Conservation (phyloP, 257 asterid genomes). For the Rehmannia glutinosa region DNA sequence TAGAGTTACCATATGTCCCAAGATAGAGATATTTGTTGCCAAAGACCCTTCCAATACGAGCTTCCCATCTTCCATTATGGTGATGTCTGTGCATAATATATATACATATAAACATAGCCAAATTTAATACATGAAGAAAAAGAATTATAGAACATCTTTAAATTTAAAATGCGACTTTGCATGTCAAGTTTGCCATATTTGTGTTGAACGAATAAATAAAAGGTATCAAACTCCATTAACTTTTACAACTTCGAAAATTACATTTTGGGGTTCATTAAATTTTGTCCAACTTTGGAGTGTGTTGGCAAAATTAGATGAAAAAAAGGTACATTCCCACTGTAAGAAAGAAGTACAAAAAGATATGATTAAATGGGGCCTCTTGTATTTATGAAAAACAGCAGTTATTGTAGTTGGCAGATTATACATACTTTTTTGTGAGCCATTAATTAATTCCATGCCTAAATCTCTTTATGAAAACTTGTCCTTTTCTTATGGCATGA, state of each 20-base stretch:
- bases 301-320: slow-evolving; percentile 3
- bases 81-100: slow-evolving; percentile 59
- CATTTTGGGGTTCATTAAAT: not conserved
- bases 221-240: not conserved
- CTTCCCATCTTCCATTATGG: slow-evolving; percentile 92
- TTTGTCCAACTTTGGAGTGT: slow-evolving; percentile 4
- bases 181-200: not conserved
- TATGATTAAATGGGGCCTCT: not conserved
- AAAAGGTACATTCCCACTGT: not conserved
- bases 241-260: not conserved
- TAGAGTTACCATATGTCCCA: slow-evolving; percentile 62
- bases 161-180: too few relatives aligned
- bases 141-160: too few relatives aligned
- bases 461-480: not conserved
- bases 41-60: slow-evolving; percentile 78
- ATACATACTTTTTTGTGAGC: not conserved
- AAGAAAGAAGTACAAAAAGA: not conserved
- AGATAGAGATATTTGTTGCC: slow-evolving; percentile 90
- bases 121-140: not conserved
- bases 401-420: slow-evolving; percentile 5
- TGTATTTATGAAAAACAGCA: not conserved
- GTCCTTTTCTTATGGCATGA: too few relatives aligned
- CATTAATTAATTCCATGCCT: not conserved
- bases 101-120: not conserved
- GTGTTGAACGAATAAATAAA: not conserved